phyloP scores from a whole-genome alignment of 2,329 filamentous ascomycete species.

The Colletotrichum cereale region DNA sequence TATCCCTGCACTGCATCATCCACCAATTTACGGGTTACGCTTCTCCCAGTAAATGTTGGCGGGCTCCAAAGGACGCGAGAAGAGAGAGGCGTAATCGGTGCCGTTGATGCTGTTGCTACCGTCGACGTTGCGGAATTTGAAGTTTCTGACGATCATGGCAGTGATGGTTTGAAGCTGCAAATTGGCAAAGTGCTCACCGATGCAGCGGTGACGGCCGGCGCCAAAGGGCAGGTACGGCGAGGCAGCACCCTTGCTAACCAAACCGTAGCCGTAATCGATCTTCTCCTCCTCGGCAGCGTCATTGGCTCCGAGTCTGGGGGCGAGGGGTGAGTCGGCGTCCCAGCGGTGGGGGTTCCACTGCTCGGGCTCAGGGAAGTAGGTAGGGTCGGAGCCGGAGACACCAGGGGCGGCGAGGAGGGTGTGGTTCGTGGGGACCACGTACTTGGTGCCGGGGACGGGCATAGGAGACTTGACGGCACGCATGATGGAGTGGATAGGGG shows the following conservation, averaged over 20 bases:
- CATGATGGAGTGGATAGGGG: slow-evolving; percentile 95
- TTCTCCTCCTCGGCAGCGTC: slow-evolving; percentile 74
- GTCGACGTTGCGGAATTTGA: slow-evolving; percentile 83
- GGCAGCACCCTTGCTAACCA: slow-evolving; percentile 89
- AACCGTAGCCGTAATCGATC: slow-evolving; percentile 93
- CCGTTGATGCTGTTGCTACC: slow-evolving; percentile 77
- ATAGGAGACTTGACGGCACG: slow-evolving; percentile 92
- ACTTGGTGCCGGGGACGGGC: slow-evolving; percentile 84
- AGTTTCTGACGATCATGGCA: slow-evolving; percentile 79
- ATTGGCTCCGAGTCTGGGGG: slow-evolving; percentile 58
- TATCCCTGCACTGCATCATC: background rate
- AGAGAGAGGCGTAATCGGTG: slow-evolving; percentile 78
- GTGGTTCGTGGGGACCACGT: slow-evolving; percentile 84
- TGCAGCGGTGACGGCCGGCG: slow-evolving; percentile 92
- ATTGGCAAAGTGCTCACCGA: slow-evolving; percentile 97
- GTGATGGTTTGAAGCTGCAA: slow-evolving; percentile 90
- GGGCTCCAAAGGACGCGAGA: slow-evolving; percentile 79
- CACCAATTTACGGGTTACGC: slow-evolving; percentile 57
- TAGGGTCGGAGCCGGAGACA: slow-evolving; percentile 77
- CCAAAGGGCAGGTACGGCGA: slow-evolving; percentile 96
- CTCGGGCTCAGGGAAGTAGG: slow-evolving; percentile 85
- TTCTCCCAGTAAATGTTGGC: slow-evolving; percentile 82
- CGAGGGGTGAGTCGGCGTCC: slow-evolving; percentile 74
- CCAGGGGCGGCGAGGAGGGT: slow-evolving; percentile 87
- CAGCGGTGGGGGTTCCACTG: slow-evolving; percentile 93